Evolutionary conservation across 257 asterid species (phyloP), one percentile per base, ranked within the genome.

Genomic region (Solanum sejunctum): DNA sequence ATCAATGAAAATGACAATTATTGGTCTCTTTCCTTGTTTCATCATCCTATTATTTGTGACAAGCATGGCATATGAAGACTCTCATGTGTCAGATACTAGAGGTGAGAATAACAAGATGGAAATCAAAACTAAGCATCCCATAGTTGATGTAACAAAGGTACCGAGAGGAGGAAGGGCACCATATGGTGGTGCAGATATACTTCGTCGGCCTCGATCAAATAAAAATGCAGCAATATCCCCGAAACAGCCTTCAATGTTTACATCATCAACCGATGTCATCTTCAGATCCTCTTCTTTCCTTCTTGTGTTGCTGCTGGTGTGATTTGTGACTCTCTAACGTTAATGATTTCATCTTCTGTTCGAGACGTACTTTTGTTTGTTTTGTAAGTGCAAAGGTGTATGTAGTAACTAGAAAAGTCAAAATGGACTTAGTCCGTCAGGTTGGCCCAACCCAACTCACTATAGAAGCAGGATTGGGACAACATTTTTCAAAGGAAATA

Each of bases 141-240:
- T 61, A 66, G 86, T 56, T 71, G 36, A 88, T 12, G 79, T 63
- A 21, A 69, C 28, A 10, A 91, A 86, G 75, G 90, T 67, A 21
- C 87, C 63, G 85, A 77, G 28, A 82, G 92, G 88, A 12, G 92
- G 88, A 12, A 91, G 11, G 84, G 91, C 91, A 5, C 13, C 92
- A 2, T 21, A 79, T 51, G 94, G 97, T 8, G 94, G 92, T 71
- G 90, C 89, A 64, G 85, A 90, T 83, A 28, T 86, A 4, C 88
- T 84, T 57, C 94, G 87, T 70, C 89, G 47, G 26, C 83, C 83
- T 43, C 91, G 55, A 73, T 57, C 87, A 3, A 55, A 32, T 12
- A 83, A 71, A 4, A 86, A 82, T 52, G 85, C 71, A 77, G 88
- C 85, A 58, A 60, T 86, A 12, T 15, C 67, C 5, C 54, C 75